Evolutionary conservation across 148 eudicot genomes (phyloP).

Genomic region (Rhododendron vialii): DNA sequence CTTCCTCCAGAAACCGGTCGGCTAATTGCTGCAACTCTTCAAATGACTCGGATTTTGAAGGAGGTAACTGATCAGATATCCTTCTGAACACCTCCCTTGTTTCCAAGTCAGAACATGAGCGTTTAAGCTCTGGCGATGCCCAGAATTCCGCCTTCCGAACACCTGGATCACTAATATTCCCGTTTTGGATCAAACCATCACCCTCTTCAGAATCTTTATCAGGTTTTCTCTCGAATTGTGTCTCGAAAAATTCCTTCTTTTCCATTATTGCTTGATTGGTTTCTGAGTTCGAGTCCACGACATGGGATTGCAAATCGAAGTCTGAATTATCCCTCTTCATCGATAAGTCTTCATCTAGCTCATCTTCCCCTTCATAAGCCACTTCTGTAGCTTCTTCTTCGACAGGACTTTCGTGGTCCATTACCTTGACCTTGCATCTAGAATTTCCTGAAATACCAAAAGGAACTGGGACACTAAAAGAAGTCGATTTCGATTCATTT

Average conservation of each 20-base stretch:
- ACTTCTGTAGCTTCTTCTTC: slow-evolving; percentile 43
- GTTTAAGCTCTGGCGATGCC: slow-evolving; percentile 64
- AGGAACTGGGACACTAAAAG: slow-evolving; percentile 43
- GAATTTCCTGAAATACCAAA: slow-evolving; percentile 36
- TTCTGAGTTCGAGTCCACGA: slow-evolving; percentile 17
- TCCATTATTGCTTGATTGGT: slow-evolving; percentile 14
- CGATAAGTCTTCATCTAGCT: slow-evolving; percentile 48
- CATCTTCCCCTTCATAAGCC: slow-evolving; percentile 90
- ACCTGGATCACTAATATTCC: slow-evolving; percentile 86
- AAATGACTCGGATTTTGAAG: slow-evolving; percentile 50
- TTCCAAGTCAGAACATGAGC: slow-evolving; percentile 75
- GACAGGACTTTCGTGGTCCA: slow-evolving; percentile 44
- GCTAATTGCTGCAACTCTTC: slow-evolving; percentile 56
- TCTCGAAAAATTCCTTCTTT: slow-evolving; percentile 8
- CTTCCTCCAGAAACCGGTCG: slow-evolving; percentile 26
- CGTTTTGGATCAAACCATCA: slow-evolving; percentile 31
- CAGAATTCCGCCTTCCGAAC: slow-evolving; percentile 39
- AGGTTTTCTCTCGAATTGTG: slow-evolving; percentile 13
- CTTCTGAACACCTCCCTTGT: slow-evolving; percentile 49
- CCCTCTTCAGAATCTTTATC: slow-evolving; percentile 28
- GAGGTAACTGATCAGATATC: slow-evolving; percentile 46
- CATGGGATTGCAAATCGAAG: slow-evolving; percentile 34
- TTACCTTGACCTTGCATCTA: slow-evolving; percentile 49
- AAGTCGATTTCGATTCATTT: slow-evolving; percentile 27
- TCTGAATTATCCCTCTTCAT: slow-evolving; percentile 56